Conservation (phyloP, 1,139 yeast genomes). For the Saccharomyces uvarum region DNA sequence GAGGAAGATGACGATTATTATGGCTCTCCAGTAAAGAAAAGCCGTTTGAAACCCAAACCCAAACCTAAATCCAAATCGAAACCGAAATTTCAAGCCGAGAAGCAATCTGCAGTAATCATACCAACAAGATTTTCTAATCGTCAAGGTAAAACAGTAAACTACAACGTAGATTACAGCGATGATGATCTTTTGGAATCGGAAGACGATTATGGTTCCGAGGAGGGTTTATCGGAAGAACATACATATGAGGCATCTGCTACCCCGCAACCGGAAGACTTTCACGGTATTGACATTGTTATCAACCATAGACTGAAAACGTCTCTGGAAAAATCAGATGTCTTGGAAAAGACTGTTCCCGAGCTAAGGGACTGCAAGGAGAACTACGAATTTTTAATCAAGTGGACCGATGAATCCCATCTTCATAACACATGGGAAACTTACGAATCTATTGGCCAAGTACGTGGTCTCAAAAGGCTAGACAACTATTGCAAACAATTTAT, state of each 20-base stretch:
- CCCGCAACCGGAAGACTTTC: constrained; percentile 24
- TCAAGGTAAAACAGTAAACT: constrained; percentile 63
- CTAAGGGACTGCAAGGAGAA: constrained; percentile 49
- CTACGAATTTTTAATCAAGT: constrained; percentile 65
- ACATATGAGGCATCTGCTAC: constrained; percentile 28
- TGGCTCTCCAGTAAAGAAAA: constrained; percentile 23
- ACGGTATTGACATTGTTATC: constrained; percentile 36
- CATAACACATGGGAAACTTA: constrained; percentile 94
- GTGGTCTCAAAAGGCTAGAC: constrained; percentile 81
- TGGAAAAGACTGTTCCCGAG: constrained; percentile 35
- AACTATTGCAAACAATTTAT: constrained; percentile 75
- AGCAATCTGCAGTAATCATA: constrained; percentile 14
- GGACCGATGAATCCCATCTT: constrained; percentile 82
- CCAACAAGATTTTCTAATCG: constrained; percentile 68
- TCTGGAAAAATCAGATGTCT: constrained; percentile 19
- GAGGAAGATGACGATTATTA: constrained; percentile 33
- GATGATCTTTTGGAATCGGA: constrained; percentile 49
- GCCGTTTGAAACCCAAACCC: constrained; percentile 10
- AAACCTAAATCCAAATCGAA: background rate
- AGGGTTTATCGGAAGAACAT: constrained; percentile 17
- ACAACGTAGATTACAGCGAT: constrained; percentile 65
- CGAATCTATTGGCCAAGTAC: constrained; percentile 39
- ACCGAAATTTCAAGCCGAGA: constrained; percentile 1
- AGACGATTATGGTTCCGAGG: constrained; percentile 32
- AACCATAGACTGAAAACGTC: constrained; percentile 31